These are phyloP conservation scores for Hanseniaspora occidentalis DNA, from an alignment of 805 yeast genomes.

Conservation along the genomic window DNA sequence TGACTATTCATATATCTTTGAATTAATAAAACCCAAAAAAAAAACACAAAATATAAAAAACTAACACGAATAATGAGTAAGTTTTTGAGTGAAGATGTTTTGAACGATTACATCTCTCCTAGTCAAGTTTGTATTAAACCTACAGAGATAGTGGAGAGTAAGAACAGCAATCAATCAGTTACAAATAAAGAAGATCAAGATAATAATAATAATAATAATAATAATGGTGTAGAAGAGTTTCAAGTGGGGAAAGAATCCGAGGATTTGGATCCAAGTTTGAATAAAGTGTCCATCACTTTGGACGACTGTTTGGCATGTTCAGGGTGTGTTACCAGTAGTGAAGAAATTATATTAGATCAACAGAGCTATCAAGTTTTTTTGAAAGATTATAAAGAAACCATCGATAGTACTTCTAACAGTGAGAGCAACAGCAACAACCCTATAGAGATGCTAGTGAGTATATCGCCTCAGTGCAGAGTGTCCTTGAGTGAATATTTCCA, in stretches of 20 bases:
- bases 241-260: slow-evolving; percentile 56
- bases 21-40: not conserved
- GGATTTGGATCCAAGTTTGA: slow-evolving; percentile 28
- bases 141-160: slow-evolving; percentile 14
- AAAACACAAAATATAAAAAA: not conserved
- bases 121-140: slow-evolving; percentile 94
- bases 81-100: slow-evolving; percentile 72
- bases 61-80: slow-evolving; percentile 55
- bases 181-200: slow-evolving; percentile 1
- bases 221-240: slow-evolving; percentile 43
- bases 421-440: slow-evolving; percentile 12
- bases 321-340: slow-evolving; percentile 97
- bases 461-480: slow-evolving; percentile 78
- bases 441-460: slow-evolving; percentile 44
- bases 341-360: slow-evolving; percentile 79
- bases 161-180: slow-evolving; percentile 1
- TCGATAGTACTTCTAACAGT: too few relatives aligned
- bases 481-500: slow-evolving; percentile 60
- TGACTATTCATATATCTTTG: too few relatives aligned
- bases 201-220: slow-evolving; percentile 13
- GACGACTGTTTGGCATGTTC: slow-evolving; percentile 94
- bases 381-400: slow-evolving; percentile 39
- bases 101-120: slow-evolving; percentile 90
- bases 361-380: slow-evolving; percentile 79
- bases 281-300: slow-evolving; percentile 74